Conservation (phyloP, 352 stramenopile species). For the Phytophthora tubulina region DNA sequence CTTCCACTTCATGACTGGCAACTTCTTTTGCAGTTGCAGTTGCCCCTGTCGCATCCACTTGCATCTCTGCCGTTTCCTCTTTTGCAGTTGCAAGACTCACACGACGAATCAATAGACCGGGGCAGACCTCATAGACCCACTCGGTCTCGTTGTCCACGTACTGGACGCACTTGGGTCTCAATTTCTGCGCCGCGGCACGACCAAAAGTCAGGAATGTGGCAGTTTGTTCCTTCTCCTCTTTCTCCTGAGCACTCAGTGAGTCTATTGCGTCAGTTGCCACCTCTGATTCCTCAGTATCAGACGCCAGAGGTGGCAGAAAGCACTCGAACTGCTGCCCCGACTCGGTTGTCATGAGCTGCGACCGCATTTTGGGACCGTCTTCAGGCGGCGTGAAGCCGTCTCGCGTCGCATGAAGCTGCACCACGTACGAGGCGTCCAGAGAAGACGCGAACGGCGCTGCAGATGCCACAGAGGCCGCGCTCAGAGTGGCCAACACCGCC, state of each 20-base stretch:
- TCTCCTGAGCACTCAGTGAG: constrained; percentile 12
- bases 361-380: constrained; percentile 35
- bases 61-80: constrained; percentile 23
- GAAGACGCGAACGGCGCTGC: constrained; percentile 24
- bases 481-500: constrained; percentile 17
- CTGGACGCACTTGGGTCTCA: constrained; percentile 73
- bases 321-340: constrained; percentile 79
- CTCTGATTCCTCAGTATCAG: constrained; percentile 10
- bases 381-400: constrained; percentile 45
- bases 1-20: constrained; percentile 44
- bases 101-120: constrained; percentile 62
- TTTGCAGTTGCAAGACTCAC: constrained; percentile 41
- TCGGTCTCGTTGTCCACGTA: constrained; percentile 57
- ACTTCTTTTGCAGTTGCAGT: not conserved
- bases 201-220: constrained; percentile 57
- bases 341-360: constrained; percentile 72
- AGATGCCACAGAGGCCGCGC: constrained; percentile 5
- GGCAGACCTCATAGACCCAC: constrained; percentile 80
- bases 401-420: constrained; percentile 68
- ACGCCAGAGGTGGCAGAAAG: constrained; percentile 59
- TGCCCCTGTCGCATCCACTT: constrained; percentile 28
- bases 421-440: constrained; percentile 66
- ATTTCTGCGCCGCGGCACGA: constrained; percentile 60
- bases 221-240: constrained; percentile 9
- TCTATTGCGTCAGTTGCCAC: not conserved